Base-by-base conservation (phyloP, 371 early-diverging fungal species). In the Mucor racemosus region DNA sequence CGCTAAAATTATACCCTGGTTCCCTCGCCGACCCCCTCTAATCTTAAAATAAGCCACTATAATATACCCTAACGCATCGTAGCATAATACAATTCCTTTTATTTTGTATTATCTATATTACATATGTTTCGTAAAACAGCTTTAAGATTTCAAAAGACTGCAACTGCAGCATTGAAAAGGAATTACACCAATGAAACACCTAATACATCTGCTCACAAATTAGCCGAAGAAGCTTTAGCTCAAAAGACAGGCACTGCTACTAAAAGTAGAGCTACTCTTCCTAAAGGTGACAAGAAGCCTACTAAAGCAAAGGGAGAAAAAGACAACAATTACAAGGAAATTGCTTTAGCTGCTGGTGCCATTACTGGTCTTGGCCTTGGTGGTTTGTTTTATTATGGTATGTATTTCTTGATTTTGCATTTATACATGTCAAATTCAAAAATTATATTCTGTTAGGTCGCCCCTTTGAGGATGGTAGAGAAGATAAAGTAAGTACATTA, bases 221-320 rank as follows among this genome's bases (percentile, higher is more conserved):
- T 85, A 14, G 80, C 82, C 33, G 79, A 80, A 41, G 84, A 85
- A 69, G 84, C 75, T 33, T 74, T 85, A 8, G 80, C 85, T 13
- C 77, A 80, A 66, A 83, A 83, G 60, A 72, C 74, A 15, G 78
- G 80, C 35, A 62, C 36, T 44, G 70, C 72, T 14, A 53, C 53
- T 21, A 73, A 64, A 17, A 39, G 64, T 31, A 76, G 69, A 62
- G 69, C 82, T 21, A 82, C 83, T n/a, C 70, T 74, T 8, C 85
- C 84, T 38, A 85, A 85, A 60, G 78, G 85, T 46, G 79, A 82
- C 62, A 81, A 78, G 68, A 85, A 85, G 67, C 85, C 84, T 35
- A 71, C 74, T 1, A 85, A 83, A 69, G 76, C 68, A 1, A 62
- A 69, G 41, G 72, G 69, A 2, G 63, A 74, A 19, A 68, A 62